These are phyloP conservation scores for Sesbania bispinosa DNA, from an alignment of 306 rosid genomes.

Conservation along the genomic window DNA sequence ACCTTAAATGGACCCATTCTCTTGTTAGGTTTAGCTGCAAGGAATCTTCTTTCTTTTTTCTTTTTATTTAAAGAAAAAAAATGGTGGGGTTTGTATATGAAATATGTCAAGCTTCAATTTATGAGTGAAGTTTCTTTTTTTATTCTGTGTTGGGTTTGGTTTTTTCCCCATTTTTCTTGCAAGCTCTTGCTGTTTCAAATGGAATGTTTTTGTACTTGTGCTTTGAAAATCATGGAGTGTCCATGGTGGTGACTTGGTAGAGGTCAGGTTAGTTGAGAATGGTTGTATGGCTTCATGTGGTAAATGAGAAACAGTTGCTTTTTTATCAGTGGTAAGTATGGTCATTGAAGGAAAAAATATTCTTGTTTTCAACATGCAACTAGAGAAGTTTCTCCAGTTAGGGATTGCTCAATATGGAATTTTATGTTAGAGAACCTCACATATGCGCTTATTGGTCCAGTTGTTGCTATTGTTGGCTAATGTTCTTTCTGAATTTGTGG, in stretches of 20 bases:
- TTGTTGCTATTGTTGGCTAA: not conserved
- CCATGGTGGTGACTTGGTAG: constrained; percentile 13
- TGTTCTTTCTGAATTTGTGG: constrained; percentile 13
- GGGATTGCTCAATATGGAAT: not conserved
- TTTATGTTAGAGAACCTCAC: constrained; percentile 16
- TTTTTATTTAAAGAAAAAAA: not conserved
- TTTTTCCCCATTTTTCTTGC: not conserved
- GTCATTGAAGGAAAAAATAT: not conserved
- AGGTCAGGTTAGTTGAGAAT: not conserved
- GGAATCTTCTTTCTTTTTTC: too few species aligned
- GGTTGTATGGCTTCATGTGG: not conserved
- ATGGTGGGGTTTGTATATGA: constrained; percentile 19
- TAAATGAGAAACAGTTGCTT: not conserved
- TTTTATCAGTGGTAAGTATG: not conserved
- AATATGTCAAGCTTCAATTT: not conserved
- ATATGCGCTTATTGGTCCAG: not conserved
- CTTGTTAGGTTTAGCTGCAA: constrained; percentile 33
- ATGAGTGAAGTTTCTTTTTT: constrained; percentile 10
- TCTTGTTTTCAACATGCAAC: constrained; percentile 3
- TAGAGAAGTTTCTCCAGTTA: not conserved
- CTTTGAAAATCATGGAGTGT: constrained; percentile 14
- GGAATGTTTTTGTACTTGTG: constrained; percentile 20
- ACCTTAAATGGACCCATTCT: constrained; percentile 25
- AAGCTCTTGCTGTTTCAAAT: constrained; percentile 3
- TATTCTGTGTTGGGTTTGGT: not conserved